phyloP scores from a whole-genome alignment of 176 grass and related monocot species.

The Areca catechu region DNA sequence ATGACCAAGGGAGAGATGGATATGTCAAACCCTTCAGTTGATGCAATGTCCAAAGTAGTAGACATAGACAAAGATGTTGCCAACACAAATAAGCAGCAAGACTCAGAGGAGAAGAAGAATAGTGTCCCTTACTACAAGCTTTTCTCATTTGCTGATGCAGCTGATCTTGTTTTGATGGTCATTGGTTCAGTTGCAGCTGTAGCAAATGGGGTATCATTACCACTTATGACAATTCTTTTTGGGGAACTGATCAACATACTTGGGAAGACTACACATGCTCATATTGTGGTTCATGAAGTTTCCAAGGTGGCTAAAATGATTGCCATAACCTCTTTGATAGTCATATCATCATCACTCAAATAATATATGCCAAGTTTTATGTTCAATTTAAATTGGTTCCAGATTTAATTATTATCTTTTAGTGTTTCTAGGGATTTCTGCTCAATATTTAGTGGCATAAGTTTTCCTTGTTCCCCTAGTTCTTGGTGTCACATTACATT shows the following conservation, averaged over 20 bases:
- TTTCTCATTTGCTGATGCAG: conserved; percentile 3
- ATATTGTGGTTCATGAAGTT: conserved; percentile 2
- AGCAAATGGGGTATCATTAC: conserved; percentile 5
- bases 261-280: neutral
- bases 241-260: conserved; percentile 5
- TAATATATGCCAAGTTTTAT: no score
- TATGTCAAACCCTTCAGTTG: neutral
- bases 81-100: neutral
- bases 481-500: neutral
- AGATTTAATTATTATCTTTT: no score
- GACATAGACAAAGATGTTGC: neutral
- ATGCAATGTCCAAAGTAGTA: neutral
- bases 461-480: neutral
- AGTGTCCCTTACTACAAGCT: conserved; percentile 6
- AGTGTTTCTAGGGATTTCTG: no score
- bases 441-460: no score
- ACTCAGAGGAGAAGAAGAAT: neutral
- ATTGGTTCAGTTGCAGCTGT: conserved; percentile 5
- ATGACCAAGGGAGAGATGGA: conserved; percentile 2
- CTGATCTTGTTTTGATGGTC: conserved; percentile 2
- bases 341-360: neutral
- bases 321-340: neutral
- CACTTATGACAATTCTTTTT: conserved; percentile 7
- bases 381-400: no score
- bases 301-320: conserved; percentile 1